phyloP scores from a whole-genome alignment of 2,329 filamentous ascomycete genomes.

The Aspergillus clavatus region DNA sequence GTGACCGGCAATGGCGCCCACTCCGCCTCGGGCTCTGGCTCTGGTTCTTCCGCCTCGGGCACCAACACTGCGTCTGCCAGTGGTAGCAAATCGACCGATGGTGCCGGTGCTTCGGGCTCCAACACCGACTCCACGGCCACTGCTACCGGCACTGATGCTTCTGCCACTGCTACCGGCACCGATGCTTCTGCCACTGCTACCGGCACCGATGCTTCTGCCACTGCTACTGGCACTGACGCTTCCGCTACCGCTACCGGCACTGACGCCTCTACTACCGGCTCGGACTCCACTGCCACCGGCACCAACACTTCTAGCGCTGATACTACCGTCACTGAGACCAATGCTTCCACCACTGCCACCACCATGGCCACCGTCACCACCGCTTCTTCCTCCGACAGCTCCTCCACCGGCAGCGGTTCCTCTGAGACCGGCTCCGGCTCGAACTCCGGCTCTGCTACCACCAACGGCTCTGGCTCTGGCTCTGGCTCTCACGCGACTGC shows the following conservation, averaged over 20 bases:
- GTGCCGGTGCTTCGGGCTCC: constrained; percentile 14
- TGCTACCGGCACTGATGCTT: constrained; percentile 16
- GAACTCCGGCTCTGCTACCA: constrained; percentile 14
- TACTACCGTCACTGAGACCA: no score
- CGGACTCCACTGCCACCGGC: constrained; percentile 14
- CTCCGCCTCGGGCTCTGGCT: constrained; percentile 15
- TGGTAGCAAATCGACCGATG: no score
- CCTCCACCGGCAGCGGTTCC: constrained; percentile 7
- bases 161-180: constrained; percentile 6
- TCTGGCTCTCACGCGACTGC: constrained; percentile 10
- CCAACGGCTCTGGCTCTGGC: constrained; percentile 7
- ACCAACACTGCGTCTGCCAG: constrained; percentile 4
- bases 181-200: constrained; percentile 4
- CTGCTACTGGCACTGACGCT: constrained; percentile 20
- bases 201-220: constrained; percentile 12
- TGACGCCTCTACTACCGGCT: constrained; percentile 6
- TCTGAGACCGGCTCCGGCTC: constrained; percentile 13
- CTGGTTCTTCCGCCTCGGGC: constrained; percentile 9
- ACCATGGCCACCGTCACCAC: constrained; percentile 9
- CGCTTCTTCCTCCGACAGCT: constrained; percentile 3
- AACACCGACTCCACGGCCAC: constrained; percentile 8
- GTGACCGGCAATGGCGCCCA: constrained; percentile 8
- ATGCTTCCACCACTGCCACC: not conserved
- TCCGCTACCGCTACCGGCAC: constrained; percentile 8
- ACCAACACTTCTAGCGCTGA: constrained; percentile 4